Conservation (phyloP, 2,329 filamentous ascomycete species). For the Stagonosporopsis vannaccii region DNA sequence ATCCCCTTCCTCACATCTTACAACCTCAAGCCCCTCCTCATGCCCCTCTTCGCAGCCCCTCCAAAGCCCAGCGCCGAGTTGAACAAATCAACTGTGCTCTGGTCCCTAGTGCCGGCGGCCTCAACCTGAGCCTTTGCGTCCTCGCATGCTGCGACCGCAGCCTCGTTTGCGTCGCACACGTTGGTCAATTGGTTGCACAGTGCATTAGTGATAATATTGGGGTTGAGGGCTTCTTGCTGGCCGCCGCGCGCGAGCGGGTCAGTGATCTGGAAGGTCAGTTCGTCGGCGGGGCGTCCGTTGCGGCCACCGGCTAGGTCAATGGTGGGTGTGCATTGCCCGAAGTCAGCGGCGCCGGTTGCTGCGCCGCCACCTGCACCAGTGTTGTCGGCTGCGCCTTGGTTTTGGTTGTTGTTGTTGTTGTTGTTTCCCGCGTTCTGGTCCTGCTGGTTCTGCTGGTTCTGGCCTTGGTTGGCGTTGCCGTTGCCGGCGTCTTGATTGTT, state of each 20-base stretch:
- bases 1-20: not conserved
- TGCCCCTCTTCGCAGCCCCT: constrained; percentile 35
- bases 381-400: constrained; percentile 24
- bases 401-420: constrained; percentile 18
- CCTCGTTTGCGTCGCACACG: constrained; percentile 68
- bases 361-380: constrained; percentile 4
- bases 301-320: constrained; percentile 70
- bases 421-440: constrained; percentile 13
- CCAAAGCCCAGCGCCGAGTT: constrained; percentile 51
- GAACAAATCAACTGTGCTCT: constrained; percentile 52
- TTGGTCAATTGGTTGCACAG: constrained; percentile 74
- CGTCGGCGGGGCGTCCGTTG: constrained; percentile 59
- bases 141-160: constrained; percentile 62
- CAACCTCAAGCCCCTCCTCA: constrained; percentile 31
- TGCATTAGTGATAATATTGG: constrained; percentile 76
- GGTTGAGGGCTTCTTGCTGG: constrained; percentile 73
- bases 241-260: constrained; percentile 67
- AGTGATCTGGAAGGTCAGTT: constrained; percentile 73
- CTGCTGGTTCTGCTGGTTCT: constrained; percentile 17
- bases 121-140: constrained; percentile 62
- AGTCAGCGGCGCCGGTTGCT: constrained; percentile 39
- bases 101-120: constrained; percentile 52
- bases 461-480: constrained; percentile 19
- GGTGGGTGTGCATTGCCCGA: constrained; percentile 48
- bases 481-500: constrained; percentile 12